Evolutionary conservation across 2,329 filamentous ascomycete species (phyloP), one percentile per base, ranked within the genome.

Genomic region (Teratosphaeria epicoccoides): DNA sequence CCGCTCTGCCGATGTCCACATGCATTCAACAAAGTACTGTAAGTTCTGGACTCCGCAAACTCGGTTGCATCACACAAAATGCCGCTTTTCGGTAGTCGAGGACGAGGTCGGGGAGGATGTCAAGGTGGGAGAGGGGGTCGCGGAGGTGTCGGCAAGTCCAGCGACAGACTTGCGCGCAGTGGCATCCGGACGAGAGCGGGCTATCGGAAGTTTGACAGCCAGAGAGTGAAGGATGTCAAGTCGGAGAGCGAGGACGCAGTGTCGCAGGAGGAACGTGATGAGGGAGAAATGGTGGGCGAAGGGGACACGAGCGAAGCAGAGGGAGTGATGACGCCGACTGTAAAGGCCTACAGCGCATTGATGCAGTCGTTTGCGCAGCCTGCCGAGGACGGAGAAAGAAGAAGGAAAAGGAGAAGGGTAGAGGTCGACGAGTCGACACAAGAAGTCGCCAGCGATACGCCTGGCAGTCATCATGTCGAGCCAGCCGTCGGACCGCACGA

Each of bases 301-400:
- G 53, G 52, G 25, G 61, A 62, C 17, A 52, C 59, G 10, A 55
- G 58, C 5, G 59, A 63, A 20, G 52, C 57, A 7, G 66, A 61
- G n/a, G 61, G 59, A 22, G 54, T 57, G 20, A 51, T 55, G 47
- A 22, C 1, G 33, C 58, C 60, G 6, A 55, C 54, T 3, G 57
- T 64, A 4, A 68, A 67, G 52, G 75, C 79, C 9, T 84, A 83
- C 62, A 78, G 75, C 51, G 68, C 74, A 46, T 69, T 84, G 14
- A 68, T 84, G 14, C 74, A 80, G 55, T 72, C 80, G 2, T 72
- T 83, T 22, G 71, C 75, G 51, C 61, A 73, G 49, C 60, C 65
- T 14, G 63, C 66, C 14, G 66, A 69, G 14, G 66, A 70, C 11
- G 58, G 67, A 2, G 68, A 68, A 28, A 76, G 75, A 6, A 70